These are phyloP conservation scores for Mycogone perniciosa DNA, from an alignment of 2,329 filamentous ascomycete genomes.

Conservation along the genomic window DNA sequence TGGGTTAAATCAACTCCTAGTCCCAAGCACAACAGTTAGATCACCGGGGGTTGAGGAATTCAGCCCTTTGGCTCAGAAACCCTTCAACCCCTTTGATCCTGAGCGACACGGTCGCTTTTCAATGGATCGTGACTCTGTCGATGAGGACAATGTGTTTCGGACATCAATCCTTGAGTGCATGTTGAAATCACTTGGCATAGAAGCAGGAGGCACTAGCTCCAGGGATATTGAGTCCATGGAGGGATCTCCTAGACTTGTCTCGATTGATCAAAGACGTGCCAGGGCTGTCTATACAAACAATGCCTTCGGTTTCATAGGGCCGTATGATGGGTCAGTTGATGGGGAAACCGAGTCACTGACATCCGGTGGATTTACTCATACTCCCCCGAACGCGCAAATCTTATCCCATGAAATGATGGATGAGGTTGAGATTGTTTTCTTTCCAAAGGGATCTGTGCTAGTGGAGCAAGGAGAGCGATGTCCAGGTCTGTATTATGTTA, in stretches of 20 bases:
- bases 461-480: constrained; percentile 97
- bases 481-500: constrained; percentile 92
- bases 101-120: constrained; percentile 43
- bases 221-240: constrained; percentile 71
- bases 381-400: constrained; percentile 57
- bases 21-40: constrained; percentile 13
- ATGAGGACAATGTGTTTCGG: constrained; percentile 84
- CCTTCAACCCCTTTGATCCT: constrained; percentile 52
- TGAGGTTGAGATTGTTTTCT: constrained; percentile 95
- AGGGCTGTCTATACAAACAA: constrained; percentile 66
- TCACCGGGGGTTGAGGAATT: constrained; percentile 23
- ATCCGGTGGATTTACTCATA: constrained; percentile 57
- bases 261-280: constrained; percentile 73
- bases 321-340: constrained; percentile 67
- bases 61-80: constrained; percentile 44
- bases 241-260: constrained; percentile 76
- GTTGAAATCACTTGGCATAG: constrained; percentile 86
- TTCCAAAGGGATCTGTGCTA: constrained; percentile 86
- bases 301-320: constrained; percentile 86
- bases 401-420: constrained; percentile 77
- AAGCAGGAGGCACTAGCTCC: constrained; percentile 57
- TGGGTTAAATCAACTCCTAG: constrained; percentile 25
- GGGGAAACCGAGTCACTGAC: constrained; percentile 83
- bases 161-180: constrained; percentile 91
- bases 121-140: constrained; percentile 70